Conservation (phyloP, 257 asterid species). For the Haberlea rhodopensis region DNA sequence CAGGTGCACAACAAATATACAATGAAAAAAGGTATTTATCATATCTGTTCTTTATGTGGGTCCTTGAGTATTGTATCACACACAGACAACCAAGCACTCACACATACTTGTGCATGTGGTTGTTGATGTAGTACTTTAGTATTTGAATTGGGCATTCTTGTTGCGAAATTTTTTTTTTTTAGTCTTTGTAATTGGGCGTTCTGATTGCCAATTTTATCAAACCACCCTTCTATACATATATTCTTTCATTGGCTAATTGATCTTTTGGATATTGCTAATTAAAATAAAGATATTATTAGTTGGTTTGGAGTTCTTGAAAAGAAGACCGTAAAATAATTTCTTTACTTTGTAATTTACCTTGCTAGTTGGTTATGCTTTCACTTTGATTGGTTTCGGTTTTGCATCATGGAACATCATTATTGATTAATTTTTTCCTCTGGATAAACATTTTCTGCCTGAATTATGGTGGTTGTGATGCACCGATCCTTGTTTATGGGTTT, state of each 20-base stretch:
- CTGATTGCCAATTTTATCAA: neutral
- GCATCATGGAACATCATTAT: constrained; percentile 12
- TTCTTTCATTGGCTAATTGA: neutral
- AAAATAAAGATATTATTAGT: constrained; percentile 5
- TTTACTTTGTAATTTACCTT: constrained; percentile 1
- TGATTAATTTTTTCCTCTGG: constrained; percentile 2
- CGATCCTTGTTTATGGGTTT: constrained; percentile 26
- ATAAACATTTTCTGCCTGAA: constrained; percentile 18
- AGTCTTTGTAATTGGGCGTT: constrained; percentile 11
- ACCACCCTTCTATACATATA: neutral
- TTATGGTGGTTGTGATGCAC: constrained; percentile 24
- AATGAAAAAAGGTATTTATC: constrained; percentile 60
- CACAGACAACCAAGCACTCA: neutral
- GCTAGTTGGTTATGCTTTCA: constrained; percentile 5
- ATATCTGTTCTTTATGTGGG: neutral
- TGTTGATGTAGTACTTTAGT: too few species aligned
- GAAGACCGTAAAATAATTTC: constrained; percentile 5
- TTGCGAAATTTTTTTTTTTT: too few species aligned
- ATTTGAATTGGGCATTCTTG: too few species aligned
- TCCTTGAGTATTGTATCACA: neutral
- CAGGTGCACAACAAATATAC: constrained; percentile 63
- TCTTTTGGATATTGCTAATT: neutral
- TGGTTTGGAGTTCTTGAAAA: neutral
- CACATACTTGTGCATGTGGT: too few species aligned
- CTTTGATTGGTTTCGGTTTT: constrained; percentile 5